Conservation (phyloP, 495 filamentous ascomycete genomes). For the Penicillium lagena region DNA sequence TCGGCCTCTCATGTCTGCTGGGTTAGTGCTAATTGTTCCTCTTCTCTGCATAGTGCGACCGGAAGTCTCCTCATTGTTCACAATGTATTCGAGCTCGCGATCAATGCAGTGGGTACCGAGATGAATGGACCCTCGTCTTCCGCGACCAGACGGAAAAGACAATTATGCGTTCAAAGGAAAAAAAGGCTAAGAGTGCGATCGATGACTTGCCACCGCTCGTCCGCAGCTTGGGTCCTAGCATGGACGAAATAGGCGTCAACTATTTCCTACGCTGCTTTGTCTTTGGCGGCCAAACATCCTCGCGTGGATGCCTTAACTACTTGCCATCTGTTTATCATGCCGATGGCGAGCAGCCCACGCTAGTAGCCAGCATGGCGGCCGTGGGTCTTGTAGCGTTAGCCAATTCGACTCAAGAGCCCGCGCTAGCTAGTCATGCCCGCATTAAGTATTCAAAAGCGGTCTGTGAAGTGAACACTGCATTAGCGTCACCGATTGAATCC, state of each 20-base stretch:
- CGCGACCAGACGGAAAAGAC: conserved; percentile 31
- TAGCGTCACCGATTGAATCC: conserved; percentile 42
- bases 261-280: conserved; percentile 34
- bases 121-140: conserved; percentile 37
- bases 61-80: conserved; percentile 19
- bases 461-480: conserved; percentile 37
- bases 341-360: conserved; percentile 24
- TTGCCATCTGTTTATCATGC: conserved; percentile 14
- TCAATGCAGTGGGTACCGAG: conserved; percentile 21
- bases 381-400: conserved; percentile 38
- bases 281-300: conserved; percentile 10
- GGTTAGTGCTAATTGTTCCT: background rate
- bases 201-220: background rate
- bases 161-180: conserved; percentile 17
- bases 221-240: conserved; percentile 4
- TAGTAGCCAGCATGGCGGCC: conserved; percentile 35
- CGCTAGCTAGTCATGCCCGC: conserved; percentile 25
- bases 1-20: background rate
- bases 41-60: conserved; percentile 17
- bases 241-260: conserved; percentile 22
- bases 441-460: conserved; percentile 37
- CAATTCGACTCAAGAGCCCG: conserved; percentile 21
- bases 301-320: conserved; percentile 28
- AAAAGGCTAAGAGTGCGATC: background rate
- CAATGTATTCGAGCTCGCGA: conserved; percentile 22